Conservation (phyloP, 2,329 filamentous ascomycete genomes). For the Dothideomycetes sp. region DNA sequence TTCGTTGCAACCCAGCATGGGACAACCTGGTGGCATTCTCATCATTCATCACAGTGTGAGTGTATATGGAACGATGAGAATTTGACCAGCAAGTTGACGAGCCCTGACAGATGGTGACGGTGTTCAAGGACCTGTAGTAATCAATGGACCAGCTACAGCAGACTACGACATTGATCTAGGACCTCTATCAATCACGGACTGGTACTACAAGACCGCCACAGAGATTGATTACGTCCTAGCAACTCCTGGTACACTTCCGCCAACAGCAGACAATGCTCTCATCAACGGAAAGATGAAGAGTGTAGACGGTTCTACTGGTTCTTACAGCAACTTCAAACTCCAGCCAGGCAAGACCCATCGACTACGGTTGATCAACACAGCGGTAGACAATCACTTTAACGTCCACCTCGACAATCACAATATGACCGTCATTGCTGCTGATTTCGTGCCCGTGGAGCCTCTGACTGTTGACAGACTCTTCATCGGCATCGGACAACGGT, state of each 20-base stretch:
- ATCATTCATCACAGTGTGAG: too few relatives aligned
- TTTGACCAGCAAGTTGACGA: too few relatives aligned
- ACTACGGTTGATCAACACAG: constrained; percentile 49
- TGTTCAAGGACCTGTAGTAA: constrained; percentile 50
- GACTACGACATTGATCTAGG: constrained; percentile 58
- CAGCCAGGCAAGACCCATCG: constrained; percentile 45
- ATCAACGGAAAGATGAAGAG: constrained; percentile 49
- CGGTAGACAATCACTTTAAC: constrained; percentile 27
- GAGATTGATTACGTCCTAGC: constrained; percentile 17
- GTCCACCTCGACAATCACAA: constrained; percentile 29
- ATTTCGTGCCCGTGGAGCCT: constrained; percentile 28
- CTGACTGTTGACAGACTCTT: constrained; percentile 24
- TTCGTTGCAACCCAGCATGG: constrained; percentile 42
- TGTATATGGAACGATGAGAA: too few relatives aligned
- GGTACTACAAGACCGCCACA: constrained; percentile 45
- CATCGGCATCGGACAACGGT: constrained; percentile 33
- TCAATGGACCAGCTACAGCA: constrained; percentile 50
- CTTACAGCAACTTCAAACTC: constrained; percentile 40
- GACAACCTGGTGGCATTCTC: too few relatives aligned
- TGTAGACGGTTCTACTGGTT: neutral
- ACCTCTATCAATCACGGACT: constrained; percentile 51
- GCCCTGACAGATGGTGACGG: constrained; percentile 53
- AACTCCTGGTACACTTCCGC: constrained; percentile 21
- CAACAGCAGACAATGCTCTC: constrained; percentile 26
- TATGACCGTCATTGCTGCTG: constrained; percentile 27